Base-by-base conservation (phyloP, 108 stramenopile species). In the Fistulifera solaris region DNA sequence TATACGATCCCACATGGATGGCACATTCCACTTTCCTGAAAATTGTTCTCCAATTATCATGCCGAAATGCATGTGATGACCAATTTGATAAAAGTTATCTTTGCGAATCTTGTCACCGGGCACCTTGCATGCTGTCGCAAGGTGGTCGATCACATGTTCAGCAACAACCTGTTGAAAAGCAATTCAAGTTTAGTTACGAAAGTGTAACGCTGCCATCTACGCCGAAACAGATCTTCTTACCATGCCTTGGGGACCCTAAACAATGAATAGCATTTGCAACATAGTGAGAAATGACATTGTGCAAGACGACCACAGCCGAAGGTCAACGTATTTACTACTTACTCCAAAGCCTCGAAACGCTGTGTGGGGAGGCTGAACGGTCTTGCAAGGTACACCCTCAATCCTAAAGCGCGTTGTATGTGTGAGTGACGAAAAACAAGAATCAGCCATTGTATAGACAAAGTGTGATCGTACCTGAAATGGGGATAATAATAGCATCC, bases 311-410 rank as follows among this genome's bases (percentile, higher is more conserved):
- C 3, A 35, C 31, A n/a, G 31, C 31, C 3, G 3, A 6, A 8
- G 8, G 8, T 35, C 3, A 6, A 35, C 8, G 8, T 35, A 6
- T 8, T 6, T 35, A 8, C 31, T 8, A 35, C 31, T 35, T 35
- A 35, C 31, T 28, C 96, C 96, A 63, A 97, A 97, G 17, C 96
- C 96, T 24, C 96, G 70, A 64, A 81, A 97, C 10, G 96, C 96
- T 0, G 94, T 97, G 54, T 95, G 92, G 4, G 87, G 81, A 15
- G 94, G 83, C 52, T 94, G 93, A 24, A 77, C 81, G 7, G 96
- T 97, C 53, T 87, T 90, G 73, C 94, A 95, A 6, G 80, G 72
- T 22, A 72, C 66, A 5, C 93, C 96, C 23, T 70, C 60, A 8
- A 35, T 35, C 31, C 31, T 35, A 35, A 6, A 35, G 8, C 3